Percentiles rank a stretch among this genome's conserved stretches.
These are phyloP conservation scores for Erythrobasidium hasegawianum DNA, from an alignment of 1,284 basidiomycete species.

Conservation along the genomic window DNA sequence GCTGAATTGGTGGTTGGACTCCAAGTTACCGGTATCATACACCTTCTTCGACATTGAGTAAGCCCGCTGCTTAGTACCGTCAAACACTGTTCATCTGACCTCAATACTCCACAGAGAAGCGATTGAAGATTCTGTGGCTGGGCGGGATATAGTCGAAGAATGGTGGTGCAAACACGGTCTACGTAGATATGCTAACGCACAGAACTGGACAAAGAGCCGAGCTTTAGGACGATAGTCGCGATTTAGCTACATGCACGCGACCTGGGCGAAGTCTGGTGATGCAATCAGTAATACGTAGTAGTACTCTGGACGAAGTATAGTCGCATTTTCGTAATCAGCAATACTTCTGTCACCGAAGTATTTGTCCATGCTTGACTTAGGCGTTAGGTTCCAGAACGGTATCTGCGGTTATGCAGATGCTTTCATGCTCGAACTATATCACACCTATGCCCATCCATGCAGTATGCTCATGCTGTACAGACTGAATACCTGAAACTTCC, in stretches of 20 bases:
- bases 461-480: too few species aligned
- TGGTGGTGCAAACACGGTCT: conserved; percentile 33
- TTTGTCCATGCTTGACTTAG: too few species aligned
- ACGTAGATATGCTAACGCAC: conserved; percentile 27
- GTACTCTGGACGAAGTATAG: background rate
- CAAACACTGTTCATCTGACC: background rate
- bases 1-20: conserved; percentile 77
- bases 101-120: conserved; percentile 14
- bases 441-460: too few species aligned
- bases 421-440: too few species aligned
- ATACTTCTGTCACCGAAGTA: background rate
- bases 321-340: background rate
- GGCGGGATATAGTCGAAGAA: conserved; percentile 27
- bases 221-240: conserved; percentile 6
- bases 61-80: conserved; percentile 46
- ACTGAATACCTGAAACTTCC: too few species aligned
- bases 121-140: conserved; percentile 27
- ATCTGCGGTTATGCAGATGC: too few species aligned
- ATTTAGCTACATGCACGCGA: background rate
- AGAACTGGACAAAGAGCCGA: conserved; percentile 32
- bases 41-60: conserved; percentile 76
- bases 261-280: too few species aligned
- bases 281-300: background rate
- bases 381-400: too few species aligned
- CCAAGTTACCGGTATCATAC: conserved; percentile 68